phyloP scores from a whole-genome alignment of 2,329 filamentous ascomycete species.

The Scorias spongiosa region DNA sequence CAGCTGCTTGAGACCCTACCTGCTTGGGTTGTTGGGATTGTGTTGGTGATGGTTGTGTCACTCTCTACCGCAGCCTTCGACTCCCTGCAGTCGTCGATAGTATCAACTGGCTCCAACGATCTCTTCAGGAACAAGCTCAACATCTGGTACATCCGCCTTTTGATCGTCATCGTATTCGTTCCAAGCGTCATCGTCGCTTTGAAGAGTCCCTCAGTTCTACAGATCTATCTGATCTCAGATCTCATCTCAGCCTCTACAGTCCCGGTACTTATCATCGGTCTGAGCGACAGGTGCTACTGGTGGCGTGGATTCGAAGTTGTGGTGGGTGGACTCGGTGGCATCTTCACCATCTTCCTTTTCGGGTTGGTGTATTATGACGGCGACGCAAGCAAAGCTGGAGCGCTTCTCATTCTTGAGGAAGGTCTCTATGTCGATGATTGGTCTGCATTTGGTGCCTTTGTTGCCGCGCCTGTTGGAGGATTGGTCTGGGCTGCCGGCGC shows the following conservation, averaged over 20 bases:
- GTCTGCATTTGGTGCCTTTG: constrained; percentile 70
- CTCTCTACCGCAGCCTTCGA: constrained; percentile 69
- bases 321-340: constrained; percentile 59
- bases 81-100: constrained; percentile 64
- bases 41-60: constrained; percentile 57
- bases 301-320: constrained; percentile 73
- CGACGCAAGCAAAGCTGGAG: constrained; percentile 44
- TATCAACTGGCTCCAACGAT: constrained; percentile 68
- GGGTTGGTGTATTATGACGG: constrained; percentile 60
- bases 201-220: constrained; percentile 57
- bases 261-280: constrained; percentile 58
- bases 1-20: constrained; percentile 56
- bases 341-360: constrained; percentile 68
- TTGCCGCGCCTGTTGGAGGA: constrained; percentile 62
- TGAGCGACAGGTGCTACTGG: constrained; percentile 50
- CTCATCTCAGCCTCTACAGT: constrained; percentile 63
- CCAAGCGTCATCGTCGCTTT: constrained; percentile 61
- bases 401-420: constrained; percentile 55
- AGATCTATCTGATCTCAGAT: constrained; percentile 73
- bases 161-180: constrained; percentile 57
- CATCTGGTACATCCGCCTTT: constrained; percentile 55
- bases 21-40: constrained; percentile 65
- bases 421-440: constrained; percentile 66
- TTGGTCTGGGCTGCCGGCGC: constrained; percentile 55
- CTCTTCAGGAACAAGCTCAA: constrained; percentile 69